Evolutionary conservation across 2,329 filamentous ascomycete genomes (phyloP), one percentile per base, ranked within the genome.

Genomic region (Pseudogymnoascus pannorum): DNA sequence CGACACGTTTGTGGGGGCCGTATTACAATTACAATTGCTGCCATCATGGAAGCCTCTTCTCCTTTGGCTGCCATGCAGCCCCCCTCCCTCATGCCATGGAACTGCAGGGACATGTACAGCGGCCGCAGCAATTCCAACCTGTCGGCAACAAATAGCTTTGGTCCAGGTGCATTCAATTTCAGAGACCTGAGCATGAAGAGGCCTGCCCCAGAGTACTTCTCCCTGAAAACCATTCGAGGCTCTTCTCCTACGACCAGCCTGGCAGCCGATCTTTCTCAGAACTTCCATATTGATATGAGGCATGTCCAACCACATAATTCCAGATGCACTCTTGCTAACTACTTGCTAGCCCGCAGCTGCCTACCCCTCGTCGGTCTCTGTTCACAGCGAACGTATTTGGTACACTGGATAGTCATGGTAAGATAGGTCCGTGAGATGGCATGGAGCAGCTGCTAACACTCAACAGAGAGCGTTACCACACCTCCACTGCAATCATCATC

Each of bases 251-350:
- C 92, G 35, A 87, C 91, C 59, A 96, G 91, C 71, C 79, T 99
- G 68, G 93, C 92, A 42, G 92, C 92, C 64, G 94, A 99, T 76
- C 82, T 97, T 69, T 97, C 92, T 62, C 92, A 96, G 73, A 99
- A 97, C 79, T 96, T 97, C 74, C 89, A 93, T 73, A 89, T 97
- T 73, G 92, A 97, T 75, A 91, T 88, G 72, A 97, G 92, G 93
- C 97, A 80, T 68, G 82, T 78, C 64, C 64, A 65, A 65, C 26
- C 31, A 4, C 60, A 67, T 22, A 18, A 35, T 58, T 11, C 6
- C 22, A 33, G 63, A 44, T 57, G 60, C 64, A 62, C 64, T 65
- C 42, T 57, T 66, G 66, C 75, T 81, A 68, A 81, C 73, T 66
- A 69, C 73, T 67, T 70, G 67, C 33, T 75, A 96, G 91, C 75